A percentile compares a stretch with the other conserved stretches of the same genome.
phyloP scores from a whole-genome alignment of 192 early-diverging fungal species.

The Geosiphon pyriformis region DNA sequence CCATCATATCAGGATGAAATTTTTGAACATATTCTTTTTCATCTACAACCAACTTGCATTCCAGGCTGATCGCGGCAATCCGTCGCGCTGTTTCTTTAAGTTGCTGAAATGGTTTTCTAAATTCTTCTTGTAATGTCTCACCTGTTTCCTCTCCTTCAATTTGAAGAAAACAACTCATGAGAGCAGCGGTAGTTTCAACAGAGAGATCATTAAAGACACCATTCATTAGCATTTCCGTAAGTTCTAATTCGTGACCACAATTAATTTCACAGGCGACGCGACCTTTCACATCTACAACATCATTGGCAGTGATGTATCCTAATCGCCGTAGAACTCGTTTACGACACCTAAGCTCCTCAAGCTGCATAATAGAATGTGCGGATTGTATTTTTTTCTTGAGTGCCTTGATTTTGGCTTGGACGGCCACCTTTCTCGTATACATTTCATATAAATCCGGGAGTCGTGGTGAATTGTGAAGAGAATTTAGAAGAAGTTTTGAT shows the following conservation, averaged over 20 bases:
- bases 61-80: conserved; percentile 80
- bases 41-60: conserved; percentile 81
- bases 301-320: conserved; percentile 74
- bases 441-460: conserved; percentile 52
- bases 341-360: conserved; percentile 89
- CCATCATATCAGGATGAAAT: conserved; percentile 89
- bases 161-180: conserved; percentile 90
- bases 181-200: conserved; percentile 75
- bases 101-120: conserved; percentile 64
- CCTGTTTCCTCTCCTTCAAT: conserved; percentile 61
- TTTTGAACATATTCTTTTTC: conserved; percentile 84
- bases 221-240: conserved; percentile 96
- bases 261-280: conserved; percentile 97
- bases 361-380: conserved; percentile 77
- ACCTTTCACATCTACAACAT: conserved; percentile 95
- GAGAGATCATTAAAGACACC: conserved; percentile 93
- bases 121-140: conserved; percentile 63
- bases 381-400: conserved; percentile 67
- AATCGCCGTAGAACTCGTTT: conserved; percentile 88
- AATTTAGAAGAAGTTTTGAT: conserved; percentile 53
- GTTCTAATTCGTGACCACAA: conserved; percentile 86
- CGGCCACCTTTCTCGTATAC: conserved; percentile 63
- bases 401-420: conserved; percentile 56
- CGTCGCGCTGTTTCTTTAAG: conserved; percentile 82
- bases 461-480: conserved; percentile 49